These are phyloP conservation scores for Hippophae gyantsensis DNA, from an alignment of 306 rosid genomes.

Conservation along the genomic window DNA sequence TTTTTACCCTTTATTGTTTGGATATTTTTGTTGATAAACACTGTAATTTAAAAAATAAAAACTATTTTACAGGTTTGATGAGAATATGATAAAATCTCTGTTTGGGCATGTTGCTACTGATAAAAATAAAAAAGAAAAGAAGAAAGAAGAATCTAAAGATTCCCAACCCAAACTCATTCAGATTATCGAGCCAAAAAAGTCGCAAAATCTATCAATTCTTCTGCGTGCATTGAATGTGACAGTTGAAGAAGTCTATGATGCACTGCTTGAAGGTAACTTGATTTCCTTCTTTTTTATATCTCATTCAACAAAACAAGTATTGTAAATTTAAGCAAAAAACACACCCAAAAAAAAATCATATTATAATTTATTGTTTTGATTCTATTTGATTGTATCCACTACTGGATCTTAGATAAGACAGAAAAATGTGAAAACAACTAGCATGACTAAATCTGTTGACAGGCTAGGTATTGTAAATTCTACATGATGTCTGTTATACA, in stretches of 20 bases:
- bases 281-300: not conserved
- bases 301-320: not conserved
- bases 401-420: no score
- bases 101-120: constrained; percentile 55
- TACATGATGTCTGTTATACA: no score
- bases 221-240: constrained; percentile 76
- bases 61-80: constrained; percentile 59
- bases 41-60: constrained; percentile 1
- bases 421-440: no score
- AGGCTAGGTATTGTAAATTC: no score
- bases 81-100: constrained; percentile 90
- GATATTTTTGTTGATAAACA: constrained; percentile 10
- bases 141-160: constrained; percentile 45
- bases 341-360: no score
- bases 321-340: no score
- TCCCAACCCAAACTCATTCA: constrained; percentile 40
- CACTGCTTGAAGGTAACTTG: constrained; percentile 68
- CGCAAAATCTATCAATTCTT: constrained; percentile 79
- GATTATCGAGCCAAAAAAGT: constrained; percentile 60
- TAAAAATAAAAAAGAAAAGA: constrained; percentile 34
- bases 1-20: constrained; percentile 1
- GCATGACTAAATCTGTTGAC: no score
- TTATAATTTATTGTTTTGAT: no score
- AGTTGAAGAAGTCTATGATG: constrained; percentile 76
- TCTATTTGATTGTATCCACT: no score